phyloP scores from a whole-genome alignment of 2,329 filamentous ascomycete genomes.

The Pseudogymnoascus sp. region DNA sequence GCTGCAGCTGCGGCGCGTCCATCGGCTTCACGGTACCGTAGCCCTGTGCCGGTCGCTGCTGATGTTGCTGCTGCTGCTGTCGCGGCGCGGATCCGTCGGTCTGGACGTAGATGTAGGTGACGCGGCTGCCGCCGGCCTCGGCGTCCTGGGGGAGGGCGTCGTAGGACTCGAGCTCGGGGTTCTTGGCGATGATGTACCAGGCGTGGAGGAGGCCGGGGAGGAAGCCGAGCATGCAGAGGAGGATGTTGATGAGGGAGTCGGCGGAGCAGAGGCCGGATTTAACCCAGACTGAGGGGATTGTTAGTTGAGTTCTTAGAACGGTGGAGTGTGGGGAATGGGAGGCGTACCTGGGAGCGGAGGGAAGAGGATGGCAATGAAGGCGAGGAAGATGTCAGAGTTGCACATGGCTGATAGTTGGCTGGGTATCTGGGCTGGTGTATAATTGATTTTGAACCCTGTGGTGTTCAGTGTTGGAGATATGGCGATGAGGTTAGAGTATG shows the following conservation, averaged over 20 bases:
- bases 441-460: neutral
- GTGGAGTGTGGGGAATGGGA: constrained; percentile 5
- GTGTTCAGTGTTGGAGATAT: neutral
- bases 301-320: constrained; percentile 19
- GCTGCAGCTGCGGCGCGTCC: constrained; percentile 28
- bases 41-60: constrained; percentile 16
- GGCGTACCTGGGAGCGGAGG: constrained; percentile 56
- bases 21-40: constrained; percentile 29
- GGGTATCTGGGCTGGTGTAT: neutral
- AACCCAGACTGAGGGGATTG: constrained; percentile 68
- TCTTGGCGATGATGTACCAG: constrained; percentile 95
- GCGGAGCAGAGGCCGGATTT: constrained; percentile 88
- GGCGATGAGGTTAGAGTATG: neutral
- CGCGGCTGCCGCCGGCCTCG: constrained; percentile 42
- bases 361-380: constrained; percentile 56
- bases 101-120: constrained; percentile 73
- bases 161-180: constrained; percentile 71
- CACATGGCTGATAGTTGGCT: constrained; percentile 41
- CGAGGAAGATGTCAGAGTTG: constrained; percentile 55
- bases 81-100: constrained; percentile 15
- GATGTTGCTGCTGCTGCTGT: constrained; percentile 24
- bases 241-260: constrained; percentile 91
- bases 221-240: constrained; percentile 71
- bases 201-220: constrained; percentile 86
- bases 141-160: constrained; percentile 51